These are phyloP conservation scores for Colletotrichum spaethianum DNA, from an alignment of 2,329 filamentous ascomycete genomes.

Conservation along the genomic window DNA sequence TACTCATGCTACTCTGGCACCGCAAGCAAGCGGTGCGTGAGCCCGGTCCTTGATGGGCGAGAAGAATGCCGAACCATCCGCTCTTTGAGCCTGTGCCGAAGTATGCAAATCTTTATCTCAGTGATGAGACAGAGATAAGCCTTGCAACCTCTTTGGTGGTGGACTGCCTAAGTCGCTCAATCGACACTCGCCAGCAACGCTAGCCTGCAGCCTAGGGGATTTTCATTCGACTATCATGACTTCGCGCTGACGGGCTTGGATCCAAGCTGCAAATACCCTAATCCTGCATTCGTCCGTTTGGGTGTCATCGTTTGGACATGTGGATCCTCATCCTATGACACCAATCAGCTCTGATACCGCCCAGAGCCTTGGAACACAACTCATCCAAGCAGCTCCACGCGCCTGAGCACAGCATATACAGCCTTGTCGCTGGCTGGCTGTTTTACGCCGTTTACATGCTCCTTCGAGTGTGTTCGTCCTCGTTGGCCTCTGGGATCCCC, in stretches of 20 bases:
- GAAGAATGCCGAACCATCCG: too few species aligned
- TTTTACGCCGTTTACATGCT: neutral
- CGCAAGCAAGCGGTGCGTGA: too few species aligned
- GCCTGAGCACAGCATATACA: neutral
- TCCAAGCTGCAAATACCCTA: neutral
- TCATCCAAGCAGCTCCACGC: neutral
- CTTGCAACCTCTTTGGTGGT: neutral
- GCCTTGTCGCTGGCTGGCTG: neutral
- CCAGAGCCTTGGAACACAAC: neutral
- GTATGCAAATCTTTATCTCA: neutral
- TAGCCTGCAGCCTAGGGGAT: neutral
- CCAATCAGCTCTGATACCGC: neutral
- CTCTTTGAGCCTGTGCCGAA: too few species aligned
- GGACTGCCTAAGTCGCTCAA: neutral
- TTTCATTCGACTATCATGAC: neutral
- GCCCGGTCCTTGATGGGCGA: too few species aligned
- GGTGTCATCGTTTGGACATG: neutral
- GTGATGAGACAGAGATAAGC: neutral
- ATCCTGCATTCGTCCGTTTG: neutral
- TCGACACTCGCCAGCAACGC: neutral
- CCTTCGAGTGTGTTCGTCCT: neutral
- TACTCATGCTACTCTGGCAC: too few species aligned
- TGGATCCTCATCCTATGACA: neutral
- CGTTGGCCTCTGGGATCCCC: neutral
- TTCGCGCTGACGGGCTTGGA: constrained; percentile 29